Conservation (phyloP, 169 alveolate genomes). For the Plasmodium sp. region DNA sequence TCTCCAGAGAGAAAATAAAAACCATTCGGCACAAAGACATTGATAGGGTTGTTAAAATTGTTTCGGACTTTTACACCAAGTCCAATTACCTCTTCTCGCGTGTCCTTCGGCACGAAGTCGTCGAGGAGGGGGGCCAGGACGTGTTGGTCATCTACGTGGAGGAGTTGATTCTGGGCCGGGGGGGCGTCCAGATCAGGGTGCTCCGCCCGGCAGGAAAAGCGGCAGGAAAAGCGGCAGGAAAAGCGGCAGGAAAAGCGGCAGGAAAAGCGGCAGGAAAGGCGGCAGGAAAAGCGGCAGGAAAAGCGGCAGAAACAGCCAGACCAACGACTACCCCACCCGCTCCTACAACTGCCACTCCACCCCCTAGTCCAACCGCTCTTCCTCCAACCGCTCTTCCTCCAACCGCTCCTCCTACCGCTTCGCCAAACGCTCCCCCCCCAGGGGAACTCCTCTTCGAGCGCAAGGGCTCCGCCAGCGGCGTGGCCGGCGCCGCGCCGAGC, state of each 20-base stretch:
- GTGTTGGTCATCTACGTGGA: conserved; percentile 19
- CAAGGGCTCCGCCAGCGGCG: not conserved
- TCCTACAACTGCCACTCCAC: not conserved
- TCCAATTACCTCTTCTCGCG: conserved; percentile 24
- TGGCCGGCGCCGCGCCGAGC: not conserved
- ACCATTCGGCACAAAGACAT: conserved; percentile 45
- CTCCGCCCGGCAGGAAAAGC: not conserved
- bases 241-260: no score
- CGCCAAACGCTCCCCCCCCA: not conserved
- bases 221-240: no score
- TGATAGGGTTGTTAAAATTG: conserved; percentile 37
- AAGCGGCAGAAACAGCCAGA: not conserved
- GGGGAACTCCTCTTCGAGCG: conserved; percentile 20
- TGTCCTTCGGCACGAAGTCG: conserved; percentile 31
- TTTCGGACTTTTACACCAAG: conserved; percentile 16
- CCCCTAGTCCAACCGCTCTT: no score
- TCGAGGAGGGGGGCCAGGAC: not conserved
- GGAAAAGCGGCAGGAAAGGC: no score
- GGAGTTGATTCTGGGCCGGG: conserved; percentile 18
- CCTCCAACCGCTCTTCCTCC: not conserved
- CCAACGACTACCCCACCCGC: not conserved
- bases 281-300: no score
- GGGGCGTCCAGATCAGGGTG: conserved; percentile 20
- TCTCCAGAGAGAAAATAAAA: conserved; percentile 4
- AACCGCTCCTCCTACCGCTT: not conserved